Evolutionary conservation across 176 grass and related monocot genomes (phyloP).

Genomic region (Raddia distichophylla): DNA sequence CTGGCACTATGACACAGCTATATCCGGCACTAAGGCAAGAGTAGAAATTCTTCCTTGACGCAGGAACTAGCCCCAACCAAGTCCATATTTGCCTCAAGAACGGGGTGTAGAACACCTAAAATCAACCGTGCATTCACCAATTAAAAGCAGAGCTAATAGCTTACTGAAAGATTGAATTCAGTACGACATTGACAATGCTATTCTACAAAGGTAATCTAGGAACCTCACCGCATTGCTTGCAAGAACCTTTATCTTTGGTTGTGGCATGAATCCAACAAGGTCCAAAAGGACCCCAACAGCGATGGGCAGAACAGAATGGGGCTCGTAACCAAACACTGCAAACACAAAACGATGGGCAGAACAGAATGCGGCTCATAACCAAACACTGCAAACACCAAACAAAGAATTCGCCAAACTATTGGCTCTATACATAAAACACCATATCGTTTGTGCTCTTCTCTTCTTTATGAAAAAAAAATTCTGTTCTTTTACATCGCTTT

Average conservation of each 20-base stretch:
- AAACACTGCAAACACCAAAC: conserved; percentile 59
- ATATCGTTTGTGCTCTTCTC: neutral
- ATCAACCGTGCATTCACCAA: neutral
- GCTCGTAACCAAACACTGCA: conserved; percentile 93
- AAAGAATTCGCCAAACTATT: neutral
- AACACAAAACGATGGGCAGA: conserved; percentile 36
- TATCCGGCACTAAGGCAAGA: conserved; percentile 65
- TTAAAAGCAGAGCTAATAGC: neutral
- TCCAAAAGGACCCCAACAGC: conserved; percentile 52
- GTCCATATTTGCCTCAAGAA: conserved; percentile 96
- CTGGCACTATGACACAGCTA: conserved; percentile 75
- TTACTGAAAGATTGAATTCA: neutral
- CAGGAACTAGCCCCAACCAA: conserved; percentile 79
- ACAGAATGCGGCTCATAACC: conserved; percentile 92
- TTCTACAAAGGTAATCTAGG: neutral
- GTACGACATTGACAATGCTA: neutral
- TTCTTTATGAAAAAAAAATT: neutral
- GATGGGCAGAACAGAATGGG: conserved; percentile 88
- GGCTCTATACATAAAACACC: neutral
- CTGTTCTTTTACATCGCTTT: no score
- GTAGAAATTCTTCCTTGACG: conserved; percentile 82
- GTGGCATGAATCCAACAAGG: conserved; percentile 79
- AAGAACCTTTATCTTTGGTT: conserved; percentile 69
- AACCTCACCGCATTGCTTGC: conserved; percentile 84
- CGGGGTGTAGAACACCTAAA: conserved; percentile 93